Percentiles rank a stretch among this genome's conserved stretches.
Conservation (phyloP, 2,329 filamentous ascomycete genomes). For the Teratosphaeria destructans region DNA sequence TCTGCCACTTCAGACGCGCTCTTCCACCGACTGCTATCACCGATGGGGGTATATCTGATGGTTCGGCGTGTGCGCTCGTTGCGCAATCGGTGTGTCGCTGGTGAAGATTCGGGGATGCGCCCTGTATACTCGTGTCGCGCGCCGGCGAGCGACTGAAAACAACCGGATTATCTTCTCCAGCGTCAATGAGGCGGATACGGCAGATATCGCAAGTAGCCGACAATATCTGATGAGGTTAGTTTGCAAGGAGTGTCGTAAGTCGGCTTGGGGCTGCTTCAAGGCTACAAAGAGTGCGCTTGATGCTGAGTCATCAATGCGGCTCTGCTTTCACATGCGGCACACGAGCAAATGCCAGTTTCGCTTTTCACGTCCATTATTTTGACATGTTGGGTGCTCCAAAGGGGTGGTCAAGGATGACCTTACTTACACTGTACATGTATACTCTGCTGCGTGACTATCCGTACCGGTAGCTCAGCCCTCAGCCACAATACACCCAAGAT, state of each 20-base stretch:
- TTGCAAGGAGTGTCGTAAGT: constrained; percentile 7
- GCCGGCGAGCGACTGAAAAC: constrained; percentile 21
- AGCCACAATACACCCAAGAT: not conserved
- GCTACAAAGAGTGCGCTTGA: not conserved
- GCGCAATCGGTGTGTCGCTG: constrained; percentile 10
- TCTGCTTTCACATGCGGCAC: not conserved
- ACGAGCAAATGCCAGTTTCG: not conserved
- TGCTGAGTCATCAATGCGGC: not conserved
- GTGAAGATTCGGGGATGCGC: constrained; percentile 5
- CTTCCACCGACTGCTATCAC: not conserved
- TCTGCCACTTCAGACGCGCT: constrained; percentile 8
- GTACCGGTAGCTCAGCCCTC: not conserved
- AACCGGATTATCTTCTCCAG: constrained; percentile 7
- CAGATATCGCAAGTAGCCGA: constrained; percentile 20
- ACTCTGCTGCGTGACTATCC: not conserved
- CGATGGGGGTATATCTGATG: constrained; percentile 6
- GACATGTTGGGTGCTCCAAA: not conserved
- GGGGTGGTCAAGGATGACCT: not conserved
- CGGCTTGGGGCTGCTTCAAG: constrained; percentile 6
- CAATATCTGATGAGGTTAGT: constrained; percentile 20
- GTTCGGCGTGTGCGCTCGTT: constrained; percentile 11
- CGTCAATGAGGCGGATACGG: constrained; percentile 8
- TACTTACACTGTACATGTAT: not conserved
- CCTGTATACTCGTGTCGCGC: constrained; percentile 14
- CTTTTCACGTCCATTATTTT: not conserved